These are phyloP conservation scores for Pseudohyphozyma bogoriensis DNA, from an alignment of 768 basidiomycete species.

Conservation along the genomic window DNA sequence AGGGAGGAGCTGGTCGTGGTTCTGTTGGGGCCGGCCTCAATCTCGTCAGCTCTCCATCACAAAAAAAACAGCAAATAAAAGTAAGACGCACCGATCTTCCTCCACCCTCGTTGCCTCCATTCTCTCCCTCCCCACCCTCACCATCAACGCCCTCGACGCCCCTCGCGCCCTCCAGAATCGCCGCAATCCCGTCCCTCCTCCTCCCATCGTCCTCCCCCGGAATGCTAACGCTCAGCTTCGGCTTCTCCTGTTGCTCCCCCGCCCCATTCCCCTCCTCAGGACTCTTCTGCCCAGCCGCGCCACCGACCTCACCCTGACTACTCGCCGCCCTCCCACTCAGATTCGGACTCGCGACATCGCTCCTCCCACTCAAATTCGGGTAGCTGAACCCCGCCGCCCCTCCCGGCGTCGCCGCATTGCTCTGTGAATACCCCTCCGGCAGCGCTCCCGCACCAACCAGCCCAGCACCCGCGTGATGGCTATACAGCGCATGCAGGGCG, in stretches of 20 bases:
- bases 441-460: too few species aligned
- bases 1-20: constrained; percentile 12
- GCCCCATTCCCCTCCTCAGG: neutral
- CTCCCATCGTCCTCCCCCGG: constrained; percentile 6
- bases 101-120: constrained; percentile 13
- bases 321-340: neutral
- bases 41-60: neutral
- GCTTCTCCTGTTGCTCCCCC: constrained; percentile 5
- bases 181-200: constrained; percentile 8
- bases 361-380: too few species aligned
- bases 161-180: constrained; percentile 1
- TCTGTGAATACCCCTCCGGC: too few species aligned
- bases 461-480: neutral
- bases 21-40: too few species aligned
- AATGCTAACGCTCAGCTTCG: constrained; percentile 17
- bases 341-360: neutral
- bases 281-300: neutral
- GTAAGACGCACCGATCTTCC: constrained; percentile 2
- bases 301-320: neutral
- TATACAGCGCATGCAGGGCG: neutral
- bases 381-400: neutral
- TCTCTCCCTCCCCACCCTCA: constrained; percentile 2
- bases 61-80: too few species aligned
- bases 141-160: neutral
- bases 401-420: neutral